A percentile compares a stretch with the other conserved stretches of the same genome.
Evolutionary conservation across 345 rosid species (phyloP).

Genomic region (Abelmoschus esculentus): DNA sequence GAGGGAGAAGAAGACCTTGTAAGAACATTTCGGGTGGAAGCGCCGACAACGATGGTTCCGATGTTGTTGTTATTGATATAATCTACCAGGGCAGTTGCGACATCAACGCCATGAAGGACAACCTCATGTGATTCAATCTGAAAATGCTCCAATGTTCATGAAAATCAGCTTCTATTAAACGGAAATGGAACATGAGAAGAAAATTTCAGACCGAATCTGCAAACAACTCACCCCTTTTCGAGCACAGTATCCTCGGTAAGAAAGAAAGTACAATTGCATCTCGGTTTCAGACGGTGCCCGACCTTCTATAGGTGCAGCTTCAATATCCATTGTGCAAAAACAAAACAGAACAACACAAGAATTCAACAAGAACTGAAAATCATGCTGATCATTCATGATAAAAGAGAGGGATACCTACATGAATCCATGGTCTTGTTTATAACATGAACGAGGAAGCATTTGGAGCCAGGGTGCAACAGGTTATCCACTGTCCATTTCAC

Average conservation of each 20-base stretch:
- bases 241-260: conserved; percentile 59
- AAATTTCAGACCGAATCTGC: not conserved
- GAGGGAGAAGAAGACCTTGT: not conserved
- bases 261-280: conserved; percentile 48
- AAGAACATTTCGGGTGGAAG: conserved; percentile 35
- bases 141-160: conserved; percentile 2
- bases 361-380: not conserved
- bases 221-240: conserved; percentile 55
- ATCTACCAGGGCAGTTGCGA: conserved; percentile 44
- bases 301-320: conserved; percentile 25
- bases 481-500: conserved; percentile 51
- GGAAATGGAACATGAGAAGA: not conserved
- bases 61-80: conserved; percentile 34
- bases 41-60: conserved; percentile 50
- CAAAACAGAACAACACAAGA: not conserved
- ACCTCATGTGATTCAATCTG: conserved; percentile 57
- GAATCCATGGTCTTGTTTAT: conserved; percentile 17
- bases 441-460: conserved; percentile 41
- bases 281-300: conserved; percentile 46
- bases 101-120: conserved; percentile 48
- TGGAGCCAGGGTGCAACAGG: conserved; percentile 13
- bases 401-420: conserved; percentile 14
- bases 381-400: not conserved
- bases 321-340: conserved; percentile 23
- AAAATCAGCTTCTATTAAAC: conserved; percentile 17